These are phyloP conservation scores for Symbiodinium pilosum DNA, from an alignment of 73 alveolate species.

Conservation along the genomic window DNA sequence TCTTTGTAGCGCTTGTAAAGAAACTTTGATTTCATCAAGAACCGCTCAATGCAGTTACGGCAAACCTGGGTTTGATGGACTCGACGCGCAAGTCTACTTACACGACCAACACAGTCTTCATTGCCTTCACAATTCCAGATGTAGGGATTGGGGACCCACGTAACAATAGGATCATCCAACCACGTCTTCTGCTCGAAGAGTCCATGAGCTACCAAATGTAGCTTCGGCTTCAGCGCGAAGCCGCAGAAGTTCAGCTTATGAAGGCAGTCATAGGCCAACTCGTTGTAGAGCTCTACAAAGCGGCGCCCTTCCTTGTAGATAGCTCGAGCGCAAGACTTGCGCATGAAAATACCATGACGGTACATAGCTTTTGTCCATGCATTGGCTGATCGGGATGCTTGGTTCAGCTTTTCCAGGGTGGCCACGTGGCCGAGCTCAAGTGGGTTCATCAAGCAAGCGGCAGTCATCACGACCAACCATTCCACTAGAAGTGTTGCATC, in stretches of 20 bases:
- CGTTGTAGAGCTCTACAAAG: constrained; percentile 13
- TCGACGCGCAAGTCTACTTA: neutral
- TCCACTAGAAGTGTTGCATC: neutral
- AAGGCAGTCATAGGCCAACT: neutral
- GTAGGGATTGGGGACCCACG: neutral
- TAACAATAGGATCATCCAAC: neutral
- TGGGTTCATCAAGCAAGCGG: neutral
- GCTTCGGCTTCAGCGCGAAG: constrained; percentile 27
- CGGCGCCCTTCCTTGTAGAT: neutral
- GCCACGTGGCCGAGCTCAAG: neutral
- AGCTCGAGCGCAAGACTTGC: neutral
- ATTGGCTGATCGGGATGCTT: neutral
- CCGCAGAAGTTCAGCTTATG: neutral
- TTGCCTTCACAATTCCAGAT: constrained; percentile 21
- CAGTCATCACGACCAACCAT: neutral
- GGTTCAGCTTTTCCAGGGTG: neutral
- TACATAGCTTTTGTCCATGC: neutral
- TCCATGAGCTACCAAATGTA: constrained; percentile 29
- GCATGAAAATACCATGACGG: constrained; percentile 10
- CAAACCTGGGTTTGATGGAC: neutral
- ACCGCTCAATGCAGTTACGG: neutral
- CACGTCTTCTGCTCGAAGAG: neutral
- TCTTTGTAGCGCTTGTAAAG: neutral
- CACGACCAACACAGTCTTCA: constrained; percentile 26
- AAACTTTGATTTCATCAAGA: neutral